Evolutionary conservation across 768 basidiomycete species (phyloP), one percentile per base, ranked within the genome.

Genomic region (Xanthoconium purpureum): DNA sequence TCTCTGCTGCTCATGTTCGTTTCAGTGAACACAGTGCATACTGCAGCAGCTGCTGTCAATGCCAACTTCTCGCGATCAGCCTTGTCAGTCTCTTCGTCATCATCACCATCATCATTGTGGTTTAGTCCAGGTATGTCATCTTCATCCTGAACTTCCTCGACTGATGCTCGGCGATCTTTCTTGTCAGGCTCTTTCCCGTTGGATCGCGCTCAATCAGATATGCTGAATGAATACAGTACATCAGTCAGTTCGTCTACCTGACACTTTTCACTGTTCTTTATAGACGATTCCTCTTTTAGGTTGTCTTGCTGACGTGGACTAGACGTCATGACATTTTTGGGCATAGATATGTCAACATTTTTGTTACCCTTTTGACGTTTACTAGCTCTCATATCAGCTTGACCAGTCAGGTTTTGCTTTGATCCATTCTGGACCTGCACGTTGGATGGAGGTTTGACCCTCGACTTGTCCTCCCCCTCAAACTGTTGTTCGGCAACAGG

Each of bases 11-110:
- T 12, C 12, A 37, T 18, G 2, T 35, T 47, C 13, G 13, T 47
- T 29, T 47, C 47, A 20, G 33, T 47, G 10, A 35, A 12, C 33
- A 5, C 75, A 49, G 76, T 77, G 44, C 57, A 66, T 57, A 35
- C 12, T 5, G 8, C 8, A 35, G 9, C 12, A n/a, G n/a, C n/a
- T n/a, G n/a, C n/a, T n/a, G n/a, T n/a, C n/a, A n/a, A n/a, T n/a
- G n/a, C n/a, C n/a, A n/a, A n/a, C n/a, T n/a, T 12, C 1, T 35
- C 33, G 6, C 12, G 5, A 12, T 47, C 45, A 13, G 36, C 9
- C 30, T 7, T 24, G 24, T 24, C 24, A 24, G 24, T 2, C 24
- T 17, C 15, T 1, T 38, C 33, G 11, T 29, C 12, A 5, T 36
- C 17, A 5, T 47, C 33, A 5, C 9, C 47, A 7, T 47, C 45